phyloP scores from a whole-genome alignment of 306 rosid genomes.

The Oxytropis ochrocephala region DNA sequence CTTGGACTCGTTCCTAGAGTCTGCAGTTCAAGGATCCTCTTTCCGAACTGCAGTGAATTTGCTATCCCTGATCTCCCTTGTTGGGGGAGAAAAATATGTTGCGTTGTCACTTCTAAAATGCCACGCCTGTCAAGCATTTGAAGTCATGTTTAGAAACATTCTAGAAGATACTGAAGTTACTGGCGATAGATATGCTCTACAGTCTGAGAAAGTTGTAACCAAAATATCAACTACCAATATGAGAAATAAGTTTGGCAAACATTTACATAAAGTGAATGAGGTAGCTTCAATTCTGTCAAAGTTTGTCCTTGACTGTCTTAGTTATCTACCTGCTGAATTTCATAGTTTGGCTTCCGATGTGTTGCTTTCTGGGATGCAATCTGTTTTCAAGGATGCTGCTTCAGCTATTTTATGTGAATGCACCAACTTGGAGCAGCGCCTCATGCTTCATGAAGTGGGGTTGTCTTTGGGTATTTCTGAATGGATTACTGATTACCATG shows the following conservation, averaged over 20 bases:
- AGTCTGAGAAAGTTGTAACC: slow-evolving; percentile 25
- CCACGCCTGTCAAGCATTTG: slow-evolving; percentile 65
- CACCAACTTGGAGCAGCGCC: slow-evolving; percentile 52
- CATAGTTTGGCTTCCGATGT: slow-evolving; percentile 62
- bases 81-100: slow-evolving; percentile 72
- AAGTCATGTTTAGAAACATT: slow-evolving; percentile 53
- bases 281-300: slow-evolving; percentile 48
- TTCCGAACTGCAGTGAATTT: slow-evolving; percentile 71
- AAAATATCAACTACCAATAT: slow-evolving; percentile 31
- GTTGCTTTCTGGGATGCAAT: slow-evolving; percentile 72
- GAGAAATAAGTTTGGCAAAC: slow-evolving; percentile 27
- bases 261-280: slow-evolving; percentile 18
- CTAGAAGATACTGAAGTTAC: slow-evolving; percentile 30
- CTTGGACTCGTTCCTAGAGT: slow-evolving; percentile 66
- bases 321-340: slow-evolving; percentile 65
- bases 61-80: slow-evolving; percentile 54
- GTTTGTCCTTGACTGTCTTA: slow-evolving; percentile 72
- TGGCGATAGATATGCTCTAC: slow-evolving; percentile 27
- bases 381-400: slow-evolving; percentile 65
- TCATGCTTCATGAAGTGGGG: slow-evolving; percentile 90
- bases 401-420: slow-evolving; percentile 68
- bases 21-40: slow-evolving; percentile 73
- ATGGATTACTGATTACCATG: slow-evolving; percentile 71
- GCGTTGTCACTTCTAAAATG: slow-evolving; percentile 71
- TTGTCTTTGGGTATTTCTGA: slow-evolving; percentile 64